Percentiles rank a stretch among this genome's conserved stretches.
Conservation (phyloP, 2,329 filamentous ascomycete species). For the Diaporthe destruens region DNA sequence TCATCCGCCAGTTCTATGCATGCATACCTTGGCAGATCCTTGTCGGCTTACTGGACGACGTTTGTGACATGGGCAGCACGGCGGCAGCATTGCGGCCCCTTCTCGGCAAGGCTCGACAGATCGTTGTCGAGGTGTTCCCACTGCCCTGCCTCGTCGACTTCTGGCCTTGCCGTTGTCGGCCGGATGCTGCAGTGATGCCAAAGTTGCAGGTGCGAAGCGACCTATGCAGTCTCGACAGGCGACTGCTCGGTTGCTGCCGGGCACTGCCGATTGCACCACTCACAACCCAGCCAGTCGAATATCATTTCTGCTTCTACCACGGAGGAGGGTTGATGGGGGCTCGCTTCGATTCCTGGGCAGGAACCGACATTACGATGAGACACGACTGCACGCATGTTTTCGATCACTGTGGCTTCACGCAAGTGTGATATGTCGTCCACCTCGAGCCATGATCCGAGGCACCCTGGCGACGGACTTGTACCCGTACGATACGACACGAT, state of each 20-base stretch:
- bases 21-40: conserved; percentile 22
- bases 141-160: background rate
- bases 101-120: conserved; percentile 14
- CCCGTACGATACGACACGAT: background rate
- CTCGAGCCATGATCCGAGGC: conserved; percentile 5
- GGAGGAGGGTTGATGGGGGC: background rate
- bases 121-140: background rate
- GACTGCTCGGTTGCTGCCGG: conserved; percentile 24
- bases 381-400: background rate
- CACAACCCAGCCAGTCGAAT: background rate
- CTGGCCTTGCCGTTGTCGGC: conserved; percentile 15
- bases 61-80: conserved; percentile 17
- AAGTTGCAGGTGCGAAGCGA: conserved; percentile 16
- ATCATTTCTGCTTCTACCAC: conserved; percentile 38
- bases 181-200: conserved; percentile 12
- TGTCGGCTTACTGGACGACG: conserved; percentile 8
- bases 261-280: conserved; percentile 33
- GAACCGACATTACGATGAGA: background rate
- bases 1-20: conserved; percentile 19
- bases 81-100: conserved; percentile 28
- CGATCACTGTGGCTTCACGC: background rate
- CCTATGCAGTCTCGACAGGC: conserved; percentile 7
- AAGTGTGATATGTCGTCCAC: conserved; percentile 17
- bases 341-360: conserved; percentile 20
- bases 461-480: conserved; percentile 16